Evolutionary conservation across 306 rosid species (phyloP).

Genomic region (Pterocarpus macrocarpus): DNA sequence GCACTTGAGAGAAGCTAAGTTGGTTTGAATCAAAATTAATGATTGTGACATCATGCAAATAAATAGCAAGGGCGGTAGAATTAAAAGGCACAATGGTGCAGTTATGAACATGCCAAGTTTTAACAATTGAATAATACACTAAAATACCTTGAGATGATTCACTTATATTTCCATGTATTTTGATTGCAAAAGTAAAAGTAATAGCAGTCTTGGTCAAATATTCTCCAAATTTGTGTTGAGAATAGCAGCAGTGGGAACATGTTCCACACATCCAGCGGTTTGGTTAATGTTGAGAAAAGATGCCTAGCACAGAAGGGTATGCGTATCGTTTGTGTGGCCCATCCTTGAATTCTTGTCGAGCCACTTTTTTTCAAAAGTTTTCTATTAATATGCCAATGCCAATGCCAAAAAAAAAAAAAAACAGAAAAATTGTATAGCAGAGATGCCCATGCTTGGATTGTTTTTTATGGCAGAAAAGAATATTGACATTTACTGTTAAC

Average conservation of each 20-base stretch:
- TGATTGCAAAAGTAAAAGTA: not conserved
- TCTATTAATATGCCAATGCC: not conserved
- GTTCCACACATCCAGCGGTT: slow-evolving; percentile 49
- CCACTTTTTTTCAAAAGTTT: slow-evolving; percentile 40
- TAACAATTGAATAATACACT: not conserved
- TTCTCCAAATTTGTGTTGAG: slow-evolving; percentile 12
- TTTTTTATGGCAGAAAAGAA: not conserved
- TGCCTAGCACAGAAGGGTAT: slow-evolving; percentile 53
- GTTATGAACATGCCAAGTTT: slow-evolving; percentile 8
- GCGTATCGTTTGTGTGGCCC: slow-evolving; percentile 65
- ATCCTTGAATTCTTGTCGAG: slow-evolving; percentile 83
- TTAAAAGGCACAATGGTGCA: not conserved
- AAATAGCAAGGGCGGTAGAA: not conserved
- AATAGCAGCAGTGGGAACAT: slow-evolving; percentile 44
- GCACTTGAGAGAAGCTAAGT: slow-evolving; percentile 2
- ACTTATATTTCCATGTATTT: not conserved
- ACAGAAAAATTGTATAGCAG: not conserved
- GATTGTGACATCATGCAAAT: slow-evolving; percentile 20
- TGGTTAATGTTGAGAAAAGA: slow-evolving; percentile 56
- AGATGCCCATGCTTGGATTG: slow-evolving; percentile 8
- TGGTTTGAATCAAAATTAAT: slow-evolving; percentile 9
- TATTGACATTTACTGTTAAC: slow-evolving; percentile 8
- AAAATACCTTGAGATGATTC: not conserved
- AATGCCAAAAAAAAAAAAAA: not conserved
- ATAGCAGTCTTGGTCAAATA: slow-evolving; percentile 19